A percentile compares a stretch with the other conserved stretches of the same genome.
Conservation (phyloP, 2,329 filamentous ascomycete species). For the Leptographium galeiforme region DNA sequence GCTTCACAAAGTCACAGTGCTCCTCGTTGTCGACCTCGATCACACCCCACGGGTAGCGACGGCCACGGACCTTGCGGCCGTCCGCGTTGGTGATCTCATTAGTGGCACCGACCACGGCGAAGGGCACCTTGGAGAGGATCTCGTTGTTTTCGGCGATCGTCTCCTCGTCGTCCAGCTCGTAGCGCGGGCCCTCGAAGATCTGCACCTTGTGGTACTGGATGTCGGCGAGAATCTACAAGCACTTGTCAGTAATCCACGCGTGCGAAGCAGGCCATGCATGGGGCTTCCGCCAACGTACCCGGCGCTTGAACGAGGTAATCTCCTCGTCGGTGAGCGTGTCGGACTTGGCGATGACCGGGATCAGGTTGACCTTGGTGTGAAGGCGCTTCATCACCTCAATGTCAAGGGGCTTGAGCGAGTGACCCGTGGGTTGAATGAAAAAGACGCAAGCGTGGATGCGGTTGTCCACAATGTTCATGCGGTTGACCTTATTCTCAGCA, state of each 20-base stretch:
- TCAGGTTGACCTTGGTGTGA: constrained; percentile 99
- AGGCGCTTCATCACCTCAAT: constrained; percentile 99
- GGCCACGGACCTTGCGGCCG: constrained; percentile 89
- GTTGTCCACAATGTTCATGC: constrained; percentile 99
- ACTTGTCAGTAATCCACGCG: neutral
- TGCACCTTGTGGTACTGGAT: constrained; percentile 96
- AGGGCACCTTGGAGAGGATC: constrained; percentile 99
- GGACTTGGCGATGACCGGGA: constrained; percentile 96
- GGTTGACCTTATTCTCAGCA: constrained; percentile 99
- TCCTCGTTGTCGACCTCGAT: constrained; percentile 99
- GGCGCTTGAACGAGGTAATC: constrained; percentile 84
- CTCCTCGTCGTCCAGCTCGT: constrained; percentile 98
- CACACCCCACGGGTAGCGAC: constrained; percentile 93
- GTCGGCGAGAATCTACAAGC: constrained; percentile 73
- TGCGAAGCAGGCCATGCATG: neutral
- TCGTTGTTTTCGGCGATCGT: constrained; percentile 99
- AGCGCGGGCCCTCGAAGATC: constrained; percentile 96
- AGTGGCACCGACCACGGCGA: constrained; percentile 94
- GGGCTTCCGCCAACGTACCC: constrained; percentile 50
- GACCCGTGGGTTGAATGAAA: constrained; percentile 98
- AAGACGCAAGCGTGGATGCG: constrained; percentile 97
- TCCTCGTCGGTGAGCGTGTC: constrained; percentile 97
- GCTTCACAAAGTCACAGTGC: constrained; percentile 99
- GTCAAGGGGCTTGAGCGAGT: constrained; percentile 95
- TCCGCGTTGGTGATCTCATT: constrained; percentile 83